Evolutionary conservation across 164 flowering plant genomes (phyloP), one percentile per base, ranked within the genome.

Genomic region (Akebia trifoliata): DNA sequence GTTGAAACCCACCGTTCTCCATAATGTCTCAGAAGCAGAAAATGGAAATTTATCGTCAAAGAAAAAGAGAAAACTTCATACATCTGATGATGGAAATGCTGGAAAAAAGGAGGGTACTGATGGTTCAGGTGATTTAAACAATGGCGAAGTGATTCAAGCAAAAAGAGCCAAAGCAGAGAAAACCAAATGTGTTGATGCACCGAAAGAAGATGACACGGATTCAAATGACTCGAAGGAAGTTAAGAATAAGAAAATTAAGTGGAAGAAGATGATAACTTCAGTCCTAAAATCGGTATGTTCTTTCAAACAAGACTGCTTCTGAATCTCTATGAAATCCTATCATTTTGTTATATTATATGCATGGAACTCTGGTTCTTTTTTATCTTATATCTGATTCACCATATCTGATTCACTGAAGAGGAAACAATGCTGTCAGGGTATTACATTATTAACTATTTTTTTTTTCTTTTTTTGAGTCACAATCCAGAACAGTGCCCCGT

Each of bases 221-320:
- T 46, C 60, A 14, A 30, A 66, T 50, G 59, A 26, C 42, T 9
- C 44, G 3, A 43, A 68, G 40, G 72, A 69, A 31, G 63, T 54
- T 42, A 20, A 10, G 2, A 59, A 60, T 24, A 72, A 67, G 72
- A 78, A 80, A 50, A 74, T 86, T 56, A 87, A 90, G 62, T 90
- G 91, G 99, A 93, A 86, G 74, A 93, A 87, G 76, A 51, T 90
- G 65, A 87, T 93, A 36, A 68, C 72, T 22, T 72, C 87, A 49
- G 56, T 75, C 57, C 68, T 93, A 65, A 86, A 80, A 81, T 74
- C 81, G 44, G 99, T 93, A 81, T 2, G 76, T 22, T 56, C 48
- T 32, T 38, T n/a, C 24, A 17, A 6, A 2, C 37, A 8, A 15
- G 7, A 11, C n/a, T 46, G 6, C 26, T 66, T 38, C 2, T 42